Evolutionary conservation across 306 rosid genomes (phyloP), one percentile per base, ranked within the genome.

Genomic region (Fragaria iinumae): DNA sequence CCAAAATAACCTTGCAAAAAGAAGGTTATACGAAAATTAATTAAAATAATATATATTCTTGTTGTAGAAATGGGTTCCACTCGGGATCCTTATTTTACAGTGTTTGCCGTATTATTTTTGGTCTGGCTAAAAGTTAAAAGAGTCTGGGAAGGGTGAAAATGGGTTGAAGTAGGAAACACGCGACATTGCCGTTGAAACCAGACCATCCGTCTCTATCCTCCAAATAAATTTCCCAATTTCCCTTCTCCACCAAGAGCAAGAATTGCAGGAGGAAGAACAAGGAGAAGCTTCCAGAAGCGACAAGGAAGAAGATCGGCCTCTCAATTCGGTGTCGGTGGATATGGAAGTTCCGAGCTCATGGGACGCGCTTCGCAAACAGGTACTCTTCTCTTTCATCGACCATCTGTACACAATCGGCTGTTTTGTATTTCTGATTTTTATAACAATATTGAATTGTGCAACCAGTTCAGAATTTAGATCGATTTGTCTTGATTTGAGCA

Each of bases 341-440:
- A 94, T 94, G 98, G 98, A 94, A 76, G 80, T 75, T 36, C 86
- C 88, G 14, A 94, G 80, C 89, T 91, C 98, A 48, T 94, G 98
- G 98, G 97, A 94, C 83, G 88, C 96, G 56, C 98, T 94, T 81
- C 98, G 98, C 79, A 91, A 90, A 72, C 96, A 91, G 97, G 98
- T 94, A 59, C 62, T 53, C 34, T 76, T 49, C 16, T 74, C 2
- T 21, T 1, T 20, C 9, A 23, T 21, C 5, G 3, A 44, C 38
- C 5, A 52, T 71, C 43, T 71, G 12, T n/a, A 11, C 71, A 25
- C 11, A 66, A 50, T 27, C 25, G 9, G 49, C 29, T 74, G 82
- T 11, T 81, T 52, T 77, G 72, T 34, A 65, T 27, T 18, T 44
- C 48, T 0, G 48, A 44, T 44, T 48, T 48, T 13, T 17, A 45